Percentiles rank a stretch among this genome's conserved stretches.
phyloP scores from a whole-genome alignment of 768 basidiomycete genomes.

The Coprinellus aureogranulatus region DNA sequence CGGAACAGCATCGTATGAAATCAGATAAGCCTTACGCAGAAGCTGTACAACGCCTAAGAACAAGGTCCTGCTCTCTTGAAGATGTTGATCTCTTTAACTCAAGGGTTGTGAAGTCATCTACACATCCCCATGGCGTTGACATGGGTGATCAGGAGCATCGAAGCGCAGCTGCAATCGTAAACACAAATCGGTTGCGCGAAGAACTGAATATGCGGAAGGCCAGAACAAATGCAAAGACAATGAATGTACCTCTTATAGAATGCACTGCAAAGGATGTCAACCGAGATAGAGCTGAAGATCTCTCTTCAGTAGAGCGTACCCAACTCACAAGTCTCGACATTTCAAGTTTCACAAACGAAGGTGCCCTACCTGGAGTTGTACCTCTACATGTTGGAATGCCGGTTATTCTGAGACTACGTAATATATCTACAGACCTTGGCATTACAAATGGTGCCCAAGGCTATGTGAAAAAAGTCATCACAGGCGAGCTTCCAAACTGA shows the following conservation, averaged over 20 bases:
- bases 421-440: slow-evolving; percentile 28
- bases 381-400: slow-evolving; percentile 28
- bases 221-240: background rate
- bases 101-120: background rate
- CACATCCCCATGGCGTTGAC: background rate
- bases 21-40: slow-evolving; percentile 19
- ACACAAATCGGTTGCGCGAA: background rate
- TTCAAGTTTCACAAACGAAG: background rate
- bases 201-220: background rate
- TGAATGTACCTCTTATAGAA: background rate
- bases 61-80: background rate
- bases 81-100: background rate
- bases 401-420: slow-evolving; percentile 21
- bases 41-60: background rate
- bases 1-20: slow-evolving; percentile 24
- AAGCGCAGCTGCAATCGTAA: background rate
- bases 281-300: background rate
- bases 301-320: background rate
- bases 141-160: background rate
- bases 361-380: slow-evolving; percentile 19
- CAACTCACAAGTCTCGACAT: background rate
- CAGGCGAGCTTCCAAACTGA: slow-evolving; percentile 10
- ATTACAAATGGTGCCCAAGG: slow-evolving; percentile 31
- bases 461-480: slow-evolving; percentile 14
- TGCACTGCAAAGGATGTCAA: background rate